Evolutionary conservation across 805 yeast genomes (phyloP), one percentile per base, ranked within the genome.

Genomic region (Priceomyces haplophilus): DNA sequence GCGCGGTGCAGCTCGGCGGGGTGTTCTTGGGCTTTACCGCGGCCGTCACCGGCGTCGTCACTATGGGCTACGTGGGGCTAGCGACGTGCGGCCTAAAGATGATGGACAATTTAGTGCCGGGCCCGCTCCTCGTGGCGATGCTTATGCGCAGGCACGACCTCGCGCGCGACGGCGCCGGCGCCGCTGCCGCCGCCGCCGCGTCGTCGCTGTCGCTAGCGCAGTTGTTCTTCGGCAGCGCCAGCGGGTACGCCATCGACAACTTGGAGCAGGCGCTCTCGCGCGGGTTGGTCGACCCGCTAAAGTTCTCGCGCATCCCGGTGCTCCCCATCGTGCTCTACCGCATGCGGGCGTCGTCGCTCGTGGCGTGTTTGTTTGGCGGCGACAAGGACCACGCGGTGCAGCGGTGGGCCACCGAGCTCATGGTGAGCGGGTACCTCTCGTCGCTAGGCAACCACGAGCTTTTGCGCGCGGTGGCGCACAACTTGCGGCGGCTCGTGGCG

Each of bases 281-380:
- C 17, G 70, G 70, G 1, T 38, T 62, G 15, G 52, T 65, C 3
- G 70, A 63, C 48, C 72, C 69, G 7, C 49, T 64, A 38, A 66
- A 66, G 43, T 60, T 68, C 45, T 58, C 69, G 15, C 53, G 68
- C 23, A 56, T 70, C 12, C 69, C 73, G 3, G 45, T 61, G 8
- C 55, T 70, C n/a, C 75, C 75, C 4, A 51, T 69, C 12, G 56
- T 67, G 27, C 41, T 70, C 43, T 69, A 64, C 49, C 50, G 69
- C 24, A 62, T 68, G 70, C 55, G 73, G 34, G 48, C 53, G 10
- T 58, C 64, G 20, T 66, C 69, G 35, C 40, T 65, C 10, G 30
- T 59, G 16, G 51, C 57, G 21, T 61, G 70, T 40, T 37, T 67
- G 2, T 56, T 62, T 36, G 52, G 49, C 4, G 41, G 40, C 15